Evolutionary conservation across 768 basidiomycete genomes (phyloP).

Genomic region (Mycena crocata): DNA sequence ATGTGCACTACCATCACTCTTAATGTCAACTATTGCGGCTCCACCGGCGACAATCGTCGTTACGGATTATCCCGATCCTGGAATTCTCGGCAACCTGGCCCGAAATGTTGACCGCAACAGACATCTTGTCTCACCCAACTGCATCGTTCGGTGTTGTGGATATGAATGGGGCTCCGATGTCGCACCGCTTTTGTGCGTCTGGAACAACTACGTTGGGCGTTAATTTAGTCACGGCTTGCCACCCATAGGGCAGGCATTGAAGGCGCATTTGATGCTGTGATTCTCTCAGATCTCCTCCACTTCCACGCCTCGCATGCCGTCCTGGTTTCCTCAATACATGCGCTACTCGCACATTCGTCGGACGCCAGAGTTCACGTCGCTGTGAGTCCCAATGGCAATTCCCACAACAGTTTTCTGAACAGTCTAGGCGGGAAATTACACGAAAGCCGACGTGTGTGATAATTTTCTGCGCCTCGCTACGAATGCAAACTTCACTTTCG

Average conservation of each 20-base stretch:
- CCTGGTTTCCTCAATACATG: constrained; percentile 61
- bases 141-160: constrained; percentile 58
- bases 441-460: constrained; percentile 61
- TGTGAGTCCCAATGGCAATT: constrained; percentile 40
- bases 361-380: constrained; percentile 66
- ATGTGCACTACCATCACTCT: constrained; percentile 72
- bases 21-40: constrained; percentile 57
- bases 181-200: constrained; percentile 58
- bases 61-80: constrained; percentile 77
- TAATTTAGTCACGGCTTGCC: constrained; percentile 14
- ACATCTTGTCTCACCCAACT: constrained; percentile 47
- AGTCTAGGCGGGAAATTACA: constrained; percentile 70
- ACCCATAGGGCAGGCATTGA: neutral
- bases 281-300: constrained; percentile 80
- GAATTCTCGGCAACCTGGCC: constrained; percentile 67
- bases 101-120: constrained; percentile 66
- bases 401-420: neutral
- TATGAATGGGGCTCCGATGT: constrained; percentile 76
- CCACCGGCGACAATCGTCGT: constrained; percentile 67
- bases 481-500: constrained; percentile 56
- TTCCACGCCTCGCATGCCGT: constrained; percentile 70
- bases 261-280: constrained; percentile 65
- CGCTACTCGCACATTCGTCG: constrained; percentile 57
- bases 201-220: neutral
- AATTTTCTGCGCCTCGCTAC: constrained; percentile 59